A percentile compares a stretch with the other conserved stretches of the same genome.
Conservation (phyloP, 257 asterid species). For the Nicotiana knightiana region DNA sequence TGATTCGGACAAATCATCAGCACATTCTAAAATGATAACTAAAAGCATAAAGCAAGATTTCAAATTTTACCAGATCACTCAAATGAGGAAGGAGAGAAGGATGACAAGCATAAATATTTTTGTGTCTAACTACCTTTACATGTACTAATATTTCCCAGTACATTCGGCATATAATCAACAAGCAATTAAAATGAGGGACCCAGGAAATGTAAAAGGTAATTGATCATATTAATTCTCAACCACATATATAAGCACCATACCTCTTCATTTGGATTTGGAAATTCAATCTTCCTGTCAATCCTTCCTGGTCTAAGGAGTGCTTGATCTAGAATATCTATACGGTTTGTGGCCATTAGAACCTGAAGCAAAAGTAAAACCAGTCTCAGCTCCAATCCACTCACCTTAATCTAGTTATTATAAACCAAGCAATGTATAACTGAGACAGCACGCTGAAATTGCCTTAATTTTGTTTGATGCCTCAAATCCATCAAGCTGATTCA, state of each 20-base stretch:
- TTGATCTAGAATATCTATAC: constrained; percentile 81
- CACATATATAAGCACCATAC: constrained; percentile 20
- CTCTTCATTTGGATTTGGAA: constrained; percentile 87
- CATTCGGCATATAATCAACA: not conserved
- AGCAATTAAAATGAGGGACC: not conserved
- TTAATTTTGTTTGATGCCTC: constrained; percentile 90
- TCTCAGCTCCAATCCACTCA: not conserved
- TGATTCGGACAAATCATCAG: not conserved
- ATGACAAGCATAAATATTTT: not conserved
- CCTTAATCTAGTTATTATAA: not conserved
- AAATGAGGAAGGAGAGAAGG: not conserved
- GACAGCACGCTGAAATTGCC: constrained; percentile 17
- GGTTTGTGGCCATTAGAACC: constrained; percentile 92
- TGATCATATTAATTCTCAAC: not conserved
- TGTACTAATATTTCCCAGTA: not conserved
- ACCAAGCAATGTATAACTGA: not conserved
- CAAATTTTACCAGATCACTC: not conserved
- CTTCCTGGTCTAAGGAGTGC: constrained; percentile 93
- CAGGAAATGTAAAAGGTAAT: not conserved
- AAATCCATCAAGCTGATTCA: constrained; percentile 89
- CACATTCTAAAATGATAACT: not conserved
- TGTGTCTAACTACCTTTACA: not conserved
- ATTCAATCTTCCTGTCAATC: constrained; percentile 82
- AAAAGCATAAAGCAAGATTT: not conserved
- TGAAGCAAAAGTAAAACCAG: constrained; percentile 9